Base-by-base conservation (phyloP, 768 basidiomycete species). In the Suillus subalutaceus region DNA sequence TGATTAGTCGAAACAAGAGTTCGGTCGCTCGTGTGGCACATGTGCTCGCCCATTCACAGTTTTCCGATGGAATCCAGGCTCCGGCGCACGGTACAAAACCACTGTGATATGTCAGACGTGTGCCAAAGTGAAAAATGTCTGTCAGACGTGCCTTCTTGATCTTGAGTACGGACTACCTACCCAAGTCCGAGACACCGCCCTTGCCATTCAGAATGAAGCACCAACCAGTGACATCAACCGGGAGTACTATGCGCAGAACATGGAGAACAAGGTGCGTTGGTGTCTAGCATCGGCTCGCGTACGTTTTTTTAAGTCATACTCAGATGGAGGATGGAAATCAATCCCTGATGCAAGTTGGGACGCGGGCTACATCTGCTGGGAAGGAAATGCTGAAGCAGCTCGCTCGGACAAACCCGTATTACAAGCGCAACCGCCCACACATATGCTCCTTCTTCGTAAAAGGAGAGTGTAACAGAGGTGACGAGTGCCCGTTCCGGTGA, bases 81-180 rank as follows among this genome's bases (percentile, higher is more conserved):
- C 89, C 4, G 97, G 96, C 50, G 91, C 90, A 76, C 90, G 97
- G 37, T 98, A 87, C 88, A 99, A 99, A 84, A 92, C 94, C 66
- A 99, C 97, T 13, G 95, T 97, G 67, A 89, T 98, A 67, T 97
- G 96, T 79, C 96, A 97, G 78, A 97, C 96, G 4, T 98, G 97
- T 72, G 93, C 96, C 59, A 98, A 98, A 80, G 88, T 94, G 70
- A 93, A 93, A 82, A 96, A 96, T 73, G 90, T 97, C 63, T 99
- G 97, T 82, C 97, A 99, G 81, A 98, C 96, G 2, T 99, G 97
- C 77, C 83, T 99, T 37, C 83, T 99, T 52, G 97, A 99, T 79
- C 86, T 99, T 65, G 96, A 98, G 76, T 99, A 96, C 71, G 93
- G 94, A 35, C 81, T 99, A 26, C 97, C 97, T 6, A 96, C 96